Evolutionary conservation across 208 protist species (phyloP).

Genomic region (Acanthamoeba triangularis): DNA sequence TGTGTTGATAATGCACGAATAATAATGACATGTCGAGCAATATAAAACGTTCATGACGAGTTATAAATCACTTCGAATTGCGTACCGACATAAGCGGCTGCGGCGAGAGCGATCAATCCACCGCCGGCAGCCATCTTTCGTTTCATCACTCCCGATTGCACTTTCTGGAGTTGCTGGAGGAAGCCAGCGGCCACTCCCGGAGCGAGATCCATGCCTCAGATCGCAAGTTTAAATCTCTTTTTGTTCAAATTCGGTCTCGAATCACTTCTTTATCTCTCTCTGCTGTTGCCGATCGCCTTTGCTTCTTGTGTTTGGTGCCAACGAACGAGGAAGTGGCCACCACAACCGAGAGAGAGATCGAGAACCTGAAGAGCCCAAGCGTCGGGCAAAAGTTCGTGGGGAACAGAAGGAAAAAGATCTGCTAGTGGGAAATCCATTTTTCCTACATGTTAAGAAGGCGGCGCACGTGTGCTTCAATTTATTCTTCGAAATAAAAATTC

Average conservation of each 20-base stretch:
- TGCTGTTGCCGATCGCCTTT: no score
- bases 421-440: neutral
- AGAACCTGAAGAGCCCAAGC: neutral
- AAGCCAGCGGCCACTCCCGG: neutral
- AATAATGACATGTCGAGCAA: neutral
- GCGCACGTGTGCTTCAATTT: neutral
- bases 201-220: neutral
- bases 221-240: no score
- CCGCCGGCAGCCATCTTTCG: neutral
- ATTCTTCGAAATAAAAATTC: neutral
- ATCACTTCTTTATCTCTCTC: no score
- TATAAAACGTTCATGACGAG: neutral
- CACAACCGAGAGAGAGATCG: neutral
- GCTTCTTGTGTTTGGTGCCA: no score
- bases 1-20: no score
- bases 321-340: neutral
- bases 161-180: neutral
- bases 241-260: no score
- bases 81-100: neutral
- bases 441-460: neutral
- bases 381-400: neutral
- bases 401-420: neutral
- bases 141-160: slow-evolving; percentile 3
- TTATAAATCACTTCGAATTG: neutral
- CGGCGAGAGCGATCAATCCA: neutral